Percentiles rank a stretch among this genome's conserved stretches.
Conservation (phyloP, 2,329 filamentous ascomycete genomes). For the Alternaria panax region DNA sequence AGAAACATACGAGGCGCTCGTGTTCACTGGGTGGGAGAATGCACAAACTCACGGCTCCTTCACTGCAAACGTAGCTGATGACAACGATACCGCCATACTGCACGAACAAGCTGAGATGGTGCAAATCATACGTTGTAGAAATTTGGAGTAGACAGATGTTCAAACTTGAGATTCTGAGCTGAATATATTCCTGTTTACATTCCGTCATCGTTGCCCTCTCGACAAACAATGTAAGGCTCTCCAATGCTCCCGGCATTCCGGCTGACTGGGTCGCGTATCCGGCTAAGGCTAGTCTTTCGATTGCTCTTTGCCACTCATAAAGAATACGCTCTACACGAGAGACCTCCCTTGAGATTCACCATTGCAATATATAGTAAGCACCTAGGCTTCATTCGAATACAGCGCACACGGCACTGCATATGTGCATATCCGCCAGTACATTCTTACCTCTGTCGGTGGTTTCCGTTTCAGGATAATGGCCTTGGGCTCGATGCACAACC, state of each 20-base stretch:
- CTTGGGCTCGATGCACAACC: background rate
- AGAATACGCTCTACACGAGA: background rate
- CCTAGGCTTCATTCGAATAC: background rate
- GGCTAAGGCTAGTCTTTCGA: background rate
- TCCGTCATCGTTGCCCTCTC: background rate
- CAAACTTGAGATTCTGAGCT: background rate
- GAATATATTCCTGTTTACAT: background rate
- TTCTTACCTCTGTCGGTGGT: background rate
- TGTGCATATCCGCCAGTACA: background rate
- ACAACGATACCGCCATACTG: slow-evolving; percentile 15
- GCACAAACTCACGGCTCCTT: slow-evolving; percentile 26
- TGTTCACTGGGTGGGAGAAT: slow-evolving; percentile 35
- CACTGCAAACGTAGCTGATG: slow-evolving; percentile 6
- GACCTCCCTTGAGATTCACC: background rate
- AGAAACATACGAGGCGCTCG: slow-evolving; percentile 30
- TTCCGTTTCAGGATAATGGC: slow-evolving; percentile 10
- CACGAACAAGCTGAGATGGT: slow-evolving; percentile 19
- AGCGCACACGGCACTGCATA: background rate
- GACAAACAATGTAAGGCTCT: background rate
- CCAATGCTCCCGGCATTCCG: background rate
- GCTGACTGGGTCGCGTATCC: slow-evolving; percentile 5
- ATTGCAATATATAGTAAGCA: background rate
- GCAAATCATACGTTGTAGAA: slow-evolving; percentile 24
- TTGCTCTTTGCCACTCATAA: background rate
- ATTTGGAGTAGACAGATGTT: slow-evolving; percentile 27